Conservation (phyloP, 495 filamentous ascomycete genomes). For the Penicillium samsonianum region DNA sequence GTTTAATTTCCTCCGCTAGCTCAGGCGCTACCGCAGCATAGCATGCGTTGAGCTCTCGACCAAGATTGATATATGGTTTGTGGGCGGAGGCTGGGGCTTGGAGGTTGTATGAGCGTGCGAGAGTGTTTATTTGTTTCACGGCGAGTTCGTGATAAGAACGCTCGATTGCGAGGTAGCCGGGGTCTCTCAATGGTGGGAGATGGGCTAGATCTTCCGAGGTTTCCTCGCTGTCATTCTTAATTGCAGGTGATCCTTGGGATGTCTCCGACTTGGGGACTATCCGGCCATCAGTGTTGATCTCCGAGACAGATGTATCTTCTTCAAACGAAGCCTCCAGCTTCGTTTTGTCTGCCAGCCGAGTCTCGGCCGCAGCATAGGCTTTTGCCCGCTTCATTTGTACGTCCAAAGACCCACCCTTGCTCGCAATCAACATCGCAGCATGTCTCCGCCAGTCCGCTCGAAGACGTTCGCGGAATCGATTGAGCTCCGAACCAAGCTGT, state of each 20-base stretch:
- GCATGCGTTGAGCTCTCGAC: constrained; percentile 77
- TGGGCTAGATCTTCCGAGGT: constrained; percentile 33
- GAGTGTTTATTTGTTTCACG: constrained; percentile 73
- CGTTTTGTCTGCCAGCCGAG: constrained; percentile 41
- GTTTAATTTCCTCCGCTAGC: constrained; percentile 68
- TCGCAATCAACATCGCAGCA: constrained; percentile 76
- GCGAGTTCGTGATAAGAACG: constrained; percentile 74
- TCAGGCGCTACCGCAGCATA: constrained; percentile 83
- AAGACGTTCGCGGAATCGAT: constrained; percentile 70
- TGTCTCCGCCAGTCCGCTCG: constrained; percentile 86
- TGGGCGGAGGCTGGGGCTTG: constrained; percentile 90
- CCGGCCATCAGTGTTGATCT: constrained; percentile 31
- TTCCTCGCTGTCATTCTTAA: constrained; percentile 1
- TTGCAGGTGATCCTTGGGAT: constrained; percentile 12
- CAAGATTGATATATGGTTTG: constrained; percentile 87
- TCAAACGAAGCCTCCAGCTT: constrained; percentile 51
- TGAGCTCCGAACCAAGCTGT: constrained; percentile 70
- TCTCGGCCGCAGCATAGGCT: constrained; percentile 74
- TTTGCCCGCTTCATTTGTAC: constrained; percentile 72
- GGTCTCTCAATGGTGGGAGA: constrained; percentile 45
- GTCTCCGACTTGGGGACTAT: constrained; percentile 20
- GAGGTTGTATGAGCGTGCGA: constrained; percentile 89
- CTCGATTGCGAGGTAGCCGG: constrained; percentile 64
- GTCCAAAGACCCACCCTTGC: constrained; percentile 74
- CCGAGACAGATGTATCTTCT: constrained; percentile 14